These are phyloP conservation scores for Starmerella floris DNA, from an alignment of 805 yeast genomes.

Conservation along the genomic window DNA sequence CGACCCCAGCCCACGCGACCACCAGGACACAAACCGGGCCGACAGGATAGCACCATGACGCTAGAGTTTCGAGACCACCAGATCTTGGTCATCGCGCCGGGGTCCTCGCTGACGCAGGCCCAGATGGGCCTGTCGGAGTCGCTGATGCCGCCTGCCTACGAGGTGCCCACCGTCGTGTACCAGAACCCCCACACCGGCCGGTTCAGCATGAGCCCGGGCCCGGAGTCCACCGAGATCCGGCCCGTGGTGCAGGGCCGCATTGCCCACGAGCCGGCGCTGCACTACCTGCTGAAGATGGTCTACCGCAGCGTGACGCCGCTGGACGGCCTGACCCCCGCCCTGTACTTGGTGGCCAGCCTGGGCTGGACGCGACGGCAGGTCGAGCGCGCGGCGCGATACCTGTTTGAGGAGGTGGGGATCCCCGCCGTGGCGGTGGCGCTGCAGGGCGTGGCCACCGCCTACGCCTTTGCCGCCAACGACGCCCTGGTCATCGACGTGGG, in stretches of 20 bases:
- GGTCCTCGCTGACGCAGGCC: conserved; percentile 59
- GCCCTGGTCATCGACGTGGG: conserved; percentile 76
- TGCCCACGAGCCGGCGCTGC: conserved; percentile 54
- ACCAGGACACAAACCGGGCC: background rate
- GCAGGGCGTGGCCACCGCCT: conserved; percentile 51
- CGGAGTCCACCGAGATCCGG: conserved; percentile 35
- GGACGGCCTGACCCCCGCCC: conserved; percentile 44
- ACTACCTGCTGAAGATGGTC: conserved; percentile 41
- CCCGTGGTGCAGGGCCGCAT: conserved; percentile 60
- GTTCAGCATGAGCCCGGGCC: conserved; percentile 26
- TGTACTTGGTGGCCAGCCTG: conserved; percentile 45
- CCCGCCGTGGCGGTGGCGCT: conserved; percentile 64
- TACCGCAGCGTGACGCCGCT: conserved; percentile 36
- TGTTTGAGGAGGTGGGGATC: conserved; percentile 58
- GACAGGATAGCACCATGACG: conserved; percentile 14
- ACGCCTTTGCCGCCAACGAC: conserved; percentile 51
- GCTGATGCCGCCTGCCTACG: conserved; percentile 59
- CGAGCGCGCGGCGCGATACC: conserved; percentile 60
- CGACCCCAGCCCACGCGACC: background rate
- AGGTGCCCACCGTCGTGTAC: conserved; percentile 68
- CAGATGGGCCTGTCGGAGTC: conserved; percentile 67
- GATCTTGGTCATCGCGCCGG: conserved; percentile 54
- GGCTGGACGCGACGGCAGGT: conserved; percentile 56
- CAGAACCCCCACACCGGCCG: conserved; percentile 22
- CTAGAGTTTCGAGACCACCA: conserved; percentile 30